Evolutionary conservation across 345 rosid species (phyloP).

Genomic region (Mallotus nudiflorus): DNA sequence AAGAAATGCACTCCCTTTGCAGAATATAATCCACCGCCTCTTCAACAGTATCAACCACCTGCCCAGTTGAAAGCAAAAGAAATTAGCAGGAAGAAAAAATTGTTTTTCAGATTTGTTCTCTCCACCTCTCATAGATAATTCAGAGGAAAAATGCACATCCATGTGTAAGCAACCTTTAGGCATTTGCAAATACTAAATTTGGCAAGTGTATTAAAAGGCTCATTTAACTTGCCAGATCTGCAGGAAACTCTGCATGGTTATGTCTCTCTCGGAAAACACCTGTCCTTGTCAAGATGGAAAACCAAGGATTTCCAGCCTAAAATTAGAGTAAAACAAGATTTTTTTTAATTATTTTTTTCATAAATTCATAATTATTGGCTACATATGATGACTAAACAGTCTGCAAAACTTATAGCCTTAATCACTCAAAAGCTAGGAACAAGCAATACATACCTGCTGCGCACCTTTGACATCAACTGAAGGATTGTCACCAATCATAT

Average conservation of each 20-base stretch:
- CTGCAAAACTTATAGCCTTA: neutral
- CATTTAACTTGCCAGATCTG: conserved; percentile 42
- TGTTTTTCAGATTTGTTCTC: neutral
- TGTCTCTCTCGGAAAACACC: conserved; percentile 43
- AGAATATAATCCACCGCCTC: conserved; percentile 52
- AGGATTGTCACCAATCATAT: conserved; percentile 53
- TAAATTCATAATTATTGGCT: neutral
- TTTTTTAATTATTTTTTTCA: too few species aligned
- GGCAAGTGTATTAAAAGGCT: too few species aligned
- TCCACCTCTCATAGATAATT: too few species aligned
- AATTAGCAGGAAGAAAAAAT: neutral
- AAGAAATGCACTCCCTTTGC: conserved; percentile 29
- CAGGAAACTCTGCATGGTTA: conserved; percentile 41
- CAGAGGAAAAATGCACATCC: too few species aligned
- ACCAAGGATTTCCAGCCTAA: conserved; percentile 53
- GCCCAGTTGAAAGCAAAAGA: conserved; percentile 6
- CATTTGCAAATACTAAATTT: neutral
- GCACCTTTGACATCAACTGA: conserved; percentile 52
- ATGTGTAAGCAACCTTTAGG: too few species aligned
- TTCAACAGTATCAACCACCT: conserved; percentile 52
- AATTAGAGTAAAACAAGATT: neutral
- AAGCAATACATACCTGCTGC: conserved; percentile 16
- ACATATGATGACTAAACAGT: neutral
- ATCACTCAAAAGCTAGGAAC: neutral
- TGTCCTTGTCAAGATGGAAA: conserved; percentile 48